A percentile compares a stretch with the other conserved stretches of the same genome.
Evolutionary conservation across 768 basidiomycete species (phyloP).

Genomic region (Xerocomellus intermedius): DNA sequence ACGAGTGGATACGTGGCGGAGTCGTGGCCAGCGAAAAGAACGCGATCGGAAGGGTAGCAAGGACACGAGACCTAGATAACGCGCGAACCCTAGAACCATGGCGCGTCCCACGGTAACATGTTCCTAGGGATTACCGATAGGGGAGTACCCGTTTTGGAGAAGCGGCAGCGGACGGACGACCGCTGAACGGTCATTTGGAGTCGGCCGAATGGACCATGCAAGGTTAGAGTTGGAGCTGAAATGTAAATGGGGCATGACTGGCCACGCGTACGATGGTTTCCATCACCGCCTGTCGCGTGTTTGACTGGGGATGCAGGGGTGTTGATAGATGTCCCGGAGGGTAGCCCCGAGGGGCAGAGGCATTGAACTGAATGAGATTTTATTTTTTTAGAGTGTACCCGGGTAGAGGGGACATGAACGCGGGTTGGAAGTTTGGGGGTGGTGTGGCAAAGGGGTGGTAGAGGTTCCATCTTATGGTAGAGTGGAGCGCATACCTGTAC

Average conservation of each 20-base stretch:
- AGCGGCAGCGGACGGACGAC: not conserved
- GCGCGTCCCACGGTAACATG: not conserved
- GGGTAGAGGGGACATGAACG: not conserved
- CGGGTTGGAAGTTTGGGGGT: not conserved
- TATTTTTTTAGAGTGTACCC: not conserved
- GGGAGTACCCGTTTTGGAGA: not conserved
- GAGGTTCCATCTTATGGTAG: not conserved
- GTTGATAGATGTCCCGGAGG: not conserved
- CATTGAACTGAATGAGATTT: not conserved
- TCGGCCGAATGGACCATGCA: no score
- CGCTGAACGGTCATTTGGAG: no score
- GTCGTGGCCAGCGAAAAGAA: conserved; percentile 4
- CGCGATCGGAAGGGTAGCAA: not conserved
- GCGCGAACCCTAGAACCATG: conserved; percentile 3
- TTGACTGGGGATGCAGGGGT: not conserved
- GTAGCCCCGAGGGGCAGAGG: no score
- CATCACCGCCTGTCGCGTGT: not conserved
- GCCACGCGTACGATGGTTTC: not conserved
- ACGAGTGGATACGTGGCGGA: not conserved
- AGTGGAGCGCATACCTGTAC: no score
- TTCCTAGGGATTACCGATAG: not conserved
- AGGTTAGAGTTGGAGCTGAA: not conserved
- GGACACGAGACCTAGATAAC: not conserved
- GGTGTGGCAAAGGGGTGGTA: not conserved
- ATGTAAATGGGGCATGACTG: not conserved